Evolutionary conservation across 495 filamentous ascomycete species (phyloP).

Genomic region (Penicillium subrubescens): DNA sequence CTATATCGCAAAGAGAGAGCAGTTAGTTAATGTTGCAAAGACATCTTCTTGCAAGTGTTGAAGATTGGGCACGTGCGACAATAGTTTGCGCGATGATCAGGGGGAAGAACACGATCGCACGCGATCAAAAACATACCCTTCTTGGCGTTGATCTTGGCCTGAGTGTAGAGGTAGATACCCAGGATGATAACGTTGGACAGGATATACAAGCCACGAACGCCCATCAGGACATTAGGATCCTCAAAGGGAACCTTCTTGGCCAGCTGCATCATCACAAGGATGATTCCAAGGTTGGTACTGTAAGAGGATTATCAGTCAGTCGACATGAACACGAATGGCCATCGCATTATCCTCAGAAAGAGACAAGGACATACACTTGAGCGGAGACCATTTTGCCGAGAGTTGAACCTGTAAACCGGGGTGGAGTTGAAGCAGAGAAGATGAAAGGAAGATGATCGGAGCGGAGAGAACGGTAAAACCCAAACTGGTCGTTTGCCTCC

Average conservation of each 20-base stretch:
- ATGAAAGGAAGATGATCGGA: constrained; percentile 6
- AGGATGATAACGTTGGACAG: constrained; percentile 88
- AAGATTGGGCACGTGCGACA: not conserved
- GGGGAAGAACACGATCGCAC: not conserved
- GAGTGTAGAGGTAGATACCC: constrained; percentile 79
- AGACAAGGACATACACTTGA: constrained; percentile 43
- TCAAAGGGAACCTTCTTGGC: constrained; percentile 96
- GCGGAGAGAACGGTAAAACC: constrained; percentile 29
- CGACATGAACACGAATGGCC: not conserved
- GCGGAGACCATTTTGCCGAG: constrained; percentile 49
- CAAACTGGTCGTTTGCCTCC: constrained; percentile 16
- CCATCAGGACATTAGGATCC: constrained; percentile 80
- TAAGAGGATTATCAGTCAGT: constrained; percentile 9
- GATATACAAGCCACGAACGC: constrained; percentile 80
- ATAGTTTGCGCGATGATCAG: not conserved
- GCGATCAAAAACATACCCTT: constrained; percentile 67
- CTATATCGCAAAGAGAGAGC: constrained; percentile 46
- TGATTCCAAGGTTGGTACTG: constrained; percentile 91
- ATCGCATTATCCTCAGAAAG: not conserved
- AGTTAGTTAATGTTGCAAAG: not conserved
- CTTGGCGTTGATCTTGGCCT: constrained; percentile 84
- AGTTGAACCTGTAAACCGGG: constrained; percentile 15
- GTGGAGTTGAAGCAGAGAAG: constrained; percentile 18
- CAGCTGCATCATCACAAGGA: constrained; percentile 96
- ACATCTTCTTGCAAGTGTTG: not conserved